Percentiles rank a stretch among this genome's conserved stretches.
Conservation (phyloP, 108 stramenopile genomes). For the Skeletonema marinoi region DNA sequence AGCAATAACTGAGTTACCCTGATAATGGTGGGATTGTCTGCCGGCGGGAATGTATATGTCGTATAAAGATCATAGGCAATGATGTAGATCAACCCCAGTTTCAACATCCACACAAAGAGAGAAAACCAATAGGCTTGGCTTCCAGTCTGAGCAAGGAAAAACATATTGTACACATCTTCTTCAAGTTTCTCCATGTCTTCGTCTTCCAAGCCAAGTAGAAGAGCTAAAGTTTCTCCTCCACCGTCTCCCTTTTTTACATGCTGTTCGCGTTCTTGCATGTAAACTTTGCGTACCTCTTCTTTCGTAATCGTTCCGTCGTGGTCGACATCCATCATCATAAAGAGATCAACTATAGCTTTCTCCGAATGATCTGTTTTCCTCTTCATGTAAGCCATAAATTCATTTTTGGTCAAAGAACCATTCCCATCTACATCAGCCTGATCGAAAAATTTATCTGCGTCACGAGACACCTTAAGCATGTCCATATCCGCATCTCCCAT, state of each 20-base stretch:
- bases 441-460: slow-evolving; percentile 23
- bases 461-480: background rate
- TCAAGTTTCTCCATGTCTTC: slow-evolving; percentile 46
- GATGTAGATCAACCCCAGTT: slow-evolving; percentile 39
- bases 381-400: slow-evolving; percentile 21
- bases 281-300: slow-evolving; percentile 18
- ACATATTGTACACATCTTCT: slow-evolving; percentile 64
- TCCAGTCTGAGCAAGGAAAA: slow-evolving; percentile 38
- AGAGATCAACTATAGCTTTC: slow-evolving; percentile 9
- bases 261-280: slow-evolving; percentile 1
- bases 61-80: slow-evolving; percentile 40
- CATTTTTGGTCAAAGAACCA: slow-evolving; percentile 4
- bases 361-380: slow-evolving; percentile 16
- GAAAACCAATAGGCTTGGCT: slow-evolving; percentile 47
- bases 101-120: slow-evolving; percentile 40
- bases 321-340: slow-evolving; percentile 15
- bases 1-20: slow-evolving; percentile 55
- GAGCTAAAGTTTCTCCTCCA: background rate
- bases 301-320: slow-evolving; percentile 10
- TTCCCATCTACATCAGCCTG: slow-evolving; percentile 8
- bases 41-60: slow-evolving; percentile 6
- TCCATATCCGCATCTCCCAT: background rate
- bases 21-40: slow-evolving; percentile 7
- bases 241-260: background rate
- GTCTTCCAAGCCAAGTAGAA: slow-evolving; percentile 15